Evolutionary conservation across 2,329 filamentous ascomycete genomes (phyloP).

Genomic region (Colletotrichum australisinense): DNA sequence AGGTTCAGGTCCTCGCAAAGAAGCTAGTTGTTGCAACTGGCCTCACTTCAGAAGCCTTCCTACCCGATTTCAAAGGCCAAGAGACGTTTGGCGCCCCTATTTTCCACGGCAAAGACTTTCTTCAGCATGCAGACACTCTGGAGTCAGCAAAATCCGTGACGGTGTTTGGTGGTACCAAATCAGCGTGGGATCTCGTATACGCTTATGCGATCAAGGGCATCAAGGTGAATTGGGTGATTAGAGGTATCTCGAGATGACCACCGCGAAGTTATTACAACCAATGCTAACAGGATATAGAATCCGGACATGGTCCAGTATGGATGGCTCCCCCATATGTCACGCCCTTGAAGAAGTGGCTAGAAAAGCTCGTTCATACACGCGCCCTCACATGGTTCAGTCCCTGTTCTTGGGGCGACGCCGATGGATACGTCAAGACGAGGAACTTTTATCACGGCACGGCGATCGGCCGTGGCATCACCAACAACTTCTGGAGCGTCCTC

Average conservation of each 20-base stretch:
- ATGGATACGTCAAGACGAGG: conserved; percentile 67
- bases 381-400: conserved; percentile 80
- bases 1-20: conserved; percentile 49
- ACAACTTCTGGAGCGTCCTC: conserved; percentile 68
- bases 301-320: conserved; percentile 69
- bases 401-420: conserved; percentile 76
- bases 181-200: conserved; percentile 74
- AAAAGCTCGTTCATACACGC: conserved; percentile 74
- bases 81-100: conserved; percentile 58
- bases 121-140: conserved; percentile 52
- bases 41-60: conserved; percentile 60
- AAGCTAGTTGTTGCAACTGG: conserved; percentile 68
- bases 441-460: conserved; percentile 67
- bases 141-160: conserved; percentile 56
- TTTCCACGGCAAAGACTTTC: conserved; percentile 63
- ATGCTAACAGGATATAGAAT: conserved; percentile 40
- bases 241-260: conserved; percentile 49
- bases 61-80: conserved; percentile 59
- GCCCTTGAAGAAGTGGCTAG: conserved; percentile 74
- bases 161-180: conserved; percentile 73
- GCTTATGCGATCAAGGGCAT: conserved; percentile 66
- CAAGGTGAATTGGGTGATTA: conserved; percentile 70
- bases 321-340: conserved; percentile 72
- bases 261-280: too few relatives aligned
- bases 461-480: conserved; percentile 66